Conservation (phyloP, 2,329 filamentous ascomycete genomes). For the Fusarium oligoseptatum region DNA sequence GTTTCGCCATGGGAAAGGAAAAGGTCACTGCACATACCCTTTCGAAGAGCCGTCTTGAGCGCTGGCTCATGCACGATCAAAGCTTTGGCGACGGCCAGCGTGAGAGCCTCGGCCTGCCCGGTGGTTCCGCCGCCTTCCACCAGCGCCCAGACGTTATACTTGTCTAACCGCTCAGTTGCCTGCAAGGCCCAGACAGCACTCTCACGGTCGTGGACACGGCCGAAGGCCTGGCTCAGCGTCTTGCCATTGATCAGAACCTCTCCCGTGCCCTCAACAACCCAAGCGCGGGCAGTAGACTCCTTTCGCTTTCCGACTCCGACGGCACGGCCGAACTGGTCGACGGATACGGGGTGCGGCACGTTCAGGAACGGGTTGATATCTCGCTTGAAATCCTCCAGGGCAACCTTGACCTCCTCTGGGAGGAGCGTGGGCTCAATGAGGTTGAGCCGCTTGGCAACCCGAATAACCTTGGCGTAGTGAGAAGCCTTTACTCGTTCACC, state of each 20-base stretch:
- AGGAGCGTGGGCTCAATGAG: constrained; percentile 84
- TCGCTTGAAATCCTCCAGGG: constrained; percentile 79
- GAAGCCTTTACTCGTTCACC: constrained; percentile 81
- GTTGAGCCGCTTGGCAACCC: constrained; percentile 83
- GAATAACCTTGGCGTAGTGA: constrained; percentile 83
- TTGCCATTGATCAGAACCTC: constrained; percentile 93
- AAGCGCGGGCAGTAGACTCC: constrained; percentile 85
- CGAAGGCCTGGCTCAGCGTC: constrained; percentile 84
- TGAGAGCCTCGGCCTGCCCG: constrained; percentile 95
- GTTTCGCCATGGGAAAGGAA: constrained; percentile 16
- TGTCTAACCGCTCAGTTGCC: constrained; percentile 85
- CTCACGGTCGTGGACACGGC: constrained; percentile 91
- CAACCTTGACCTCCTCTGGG: constrained; percentile 75
- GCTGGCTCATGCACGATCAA: constrained; percentile 92
- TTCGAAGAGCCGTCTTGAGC: constrained; percentile 86
- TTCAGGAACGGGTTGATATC: constrained; percentile 79
- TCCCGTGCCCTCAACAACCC: constrained; percentile 91
- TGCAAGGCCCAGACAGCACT: constrained; percentile 94
- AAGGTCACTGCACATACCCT: constrained; percentile 73
- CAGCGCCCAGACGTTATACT: constrained; percentile 95
- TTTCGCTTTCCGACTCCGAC: constrained; percentile 89
- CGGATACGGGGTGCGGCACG: constrained; percentile 69
- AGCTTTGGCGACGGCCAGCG: constrained; percentile 88
- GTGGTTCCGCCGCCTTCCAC: constrained; percentile 91
- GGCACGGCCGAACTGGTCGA: constrained; percentile 84